These are phyloP conservation scores for Heliocybe sulcata DNA, from an alignment of 1,284 basidiomycete species.

Conservation along the genomic window DNA sequence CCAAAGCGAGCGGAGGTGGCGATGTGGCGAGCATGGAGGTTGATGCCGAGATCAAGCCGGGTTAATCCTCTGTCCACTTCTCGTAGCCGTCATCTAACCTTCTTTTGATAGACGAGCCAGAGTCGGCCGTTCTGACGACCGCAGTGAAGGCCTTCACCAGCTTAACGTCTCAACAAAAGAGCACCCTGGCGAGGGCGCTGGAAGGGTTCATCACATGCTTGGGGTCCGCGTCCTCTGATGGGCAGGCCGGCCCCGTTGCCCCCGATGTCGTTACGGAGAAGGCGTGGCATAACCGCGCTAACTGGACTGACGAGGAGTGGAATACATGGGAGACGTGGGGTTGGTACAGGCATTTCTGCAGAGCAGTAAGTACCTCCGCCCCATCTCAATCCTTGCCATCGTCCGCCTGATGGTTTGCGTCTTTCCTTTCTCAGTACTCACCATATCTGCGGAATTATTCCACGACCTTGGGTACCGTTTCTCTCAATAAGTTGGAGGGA, in stretches of 20 bases:
- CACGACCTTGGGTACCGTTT: constrained; percentile 56
- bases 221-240: constrained; percentile 30
- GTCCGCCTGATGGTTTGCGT: constrained; percentile 2
- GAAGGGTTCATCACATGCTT: constrained; percentile 67
- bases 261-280: constrained; percentile 46
- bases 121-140: constrained; percentile 58
- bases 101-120: constrained; percentile 36
- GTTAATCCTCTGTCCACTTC: constrained; percentile 17
- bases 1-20: constrained; percentile 51
- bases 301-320: constrained; percentile 70
- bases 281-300: constrained; percentile 62
- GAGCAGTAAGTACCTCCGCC: constrained; percentile 45
- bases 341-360: constrained; percentile 82
- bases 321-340: constrained; percentile 79
- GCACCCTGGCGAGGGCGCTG: constrained; percentile 56
- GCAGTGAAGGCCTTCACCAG: constrained; percentile 69
- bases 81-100: constrained; percentile 9
- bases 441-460: constrained; percentile 68
- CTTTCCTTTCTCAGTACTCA: constrained; percentile 45
- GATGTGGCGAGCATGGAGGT: constrained; percentile 54
- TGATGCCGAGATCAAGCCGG: constrained; percentile 56
- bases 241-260: constrained; percentile 36
- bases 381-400: background rate
- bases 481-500: constrained; percentile 52
- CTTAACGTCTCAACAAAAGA: constrained; percentile 67